Evolutionary conservation across 1,284 basidiomycete species (phyloP).

Genomic region (Stygiomarasmius scandens): DNA sequence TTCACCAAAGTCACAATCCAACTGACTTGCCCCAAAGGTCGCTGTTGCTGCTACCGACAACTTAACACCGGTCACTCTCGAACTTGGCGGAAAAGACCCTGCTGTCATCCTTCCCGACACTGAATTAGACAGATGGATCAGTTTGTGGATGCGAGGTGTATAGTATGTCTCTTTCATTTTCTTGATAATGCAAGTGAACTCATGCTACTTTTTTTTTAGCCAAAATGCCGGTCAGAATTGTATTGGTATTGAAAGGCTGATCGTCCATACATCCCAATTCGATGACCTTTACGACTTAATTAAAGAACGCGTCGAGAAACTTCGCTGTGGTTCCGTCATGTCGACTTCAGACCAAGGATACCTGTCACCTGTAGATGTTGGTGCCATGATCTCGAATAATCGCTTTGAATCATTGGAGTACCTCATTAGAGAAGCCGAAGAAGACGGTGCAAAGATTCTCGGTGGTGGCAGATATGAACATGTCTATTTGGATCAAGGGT

Average conservation of each 20-base stretch:
- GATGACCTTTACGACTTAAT: conserved; percentile 73
- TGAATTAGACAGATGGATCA: conserved; percentile 70
- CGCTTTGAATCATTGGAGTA: conserved; percentile 72
- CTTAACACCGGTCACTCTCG: conserved; percentile 88
- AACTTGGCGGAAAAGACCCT: conserved; percentile 88
- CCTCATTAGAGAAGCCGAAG: conserved; percentile 74
- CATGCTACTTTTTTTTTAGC: conserved; percentile 40
- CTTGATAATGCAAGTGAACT: not conserved
- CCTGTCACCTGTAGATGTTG: conserved; percentile 74
- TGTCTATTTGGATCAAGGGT: conserved; percentile 64
- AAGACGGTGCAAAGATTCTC: conserved; percentile 70
- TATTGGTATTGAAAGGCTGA: conserved; percentile 92
- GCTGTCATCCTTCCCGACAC: conserved; percentile 77
- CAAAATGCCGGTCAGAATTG: conserved; percentile 96
- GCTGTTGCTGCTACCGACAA: conserved; percentile 82
- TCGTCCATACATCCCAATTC: conserved; percentile 81
- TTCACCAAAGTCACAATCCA: conserved; percentile 8
- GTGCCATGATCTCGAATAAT: conserved; percentile 77
- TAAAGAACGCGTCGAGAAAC: conserved; percentile 59
- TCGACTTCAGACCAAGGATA: conserved; percentile 65
- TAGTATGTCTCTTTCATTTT: conserved; percentile 61
- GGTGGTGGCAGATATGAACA: conserved; percentile 73
- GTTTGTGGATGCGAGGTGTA: conserved; percentile 82
- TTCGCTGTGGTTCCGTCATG: conserved; percentile 75
- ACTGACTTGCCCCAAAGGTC: conserved; percentile 49